Evolutionary conservation across 495 filamentous ascomycete genomes (phyloP), one percentile per base, ranked within the genome.

Genomic region (Cercophora samala): DNA sequence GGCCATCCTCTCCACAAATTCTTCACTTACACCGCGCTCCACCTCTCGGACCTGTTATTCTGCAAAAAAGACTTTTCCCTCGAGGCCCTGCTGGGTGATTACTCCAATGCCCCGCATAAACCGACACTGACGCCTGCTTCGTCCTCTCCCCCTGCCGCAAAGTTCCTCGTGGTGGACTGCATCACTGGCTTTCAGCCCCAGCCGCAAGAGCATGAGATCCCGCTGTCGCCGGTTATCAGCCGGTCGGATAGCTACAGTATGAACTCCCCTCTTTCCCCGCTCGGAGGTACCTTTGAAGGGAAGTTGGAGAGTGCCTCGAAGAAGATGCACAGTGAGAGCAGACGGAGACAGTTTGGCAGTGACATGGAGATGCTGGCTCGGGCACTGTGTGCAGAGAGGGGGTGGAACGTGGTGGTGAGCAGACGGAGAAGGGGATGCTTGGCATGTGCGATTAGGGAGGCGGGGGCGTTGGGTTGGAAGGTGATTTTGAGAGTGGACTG

Each of bases 401-500:
- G 89, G 3, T 84, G 84, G 76, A 86, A 91, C 73, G 89, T 89
- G 18, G 68, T 93, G 60, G 85, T 93, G 66, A 88, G 88, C 60
- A 78, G 89, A 29, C 81, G 81, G 56, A 84, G 86, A 60, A 80
- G 87, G 68, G 87, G 84, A 0, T 92, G 90, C 72, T 68, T 91
- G 46, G 81, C 83, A 9, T 91, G 90, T 71, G 88, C 88, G 69
- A 83, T 93, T 26, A 80, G 90, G 24, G 89, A 93, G 76, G 89
- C 89, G 0, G 84, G 83, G 13, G 90, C 89, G 6, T 69, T 91
- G 58, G 85, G 86, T 6, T 86, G 89, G 77, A 84, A 82, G 58
- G 83, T 91, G 19, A 80, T 93, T 51, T 79, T 93, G 46, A 80
- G 88, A 63, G 81, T 90, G 13, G 82, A 85, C 19, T 86, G 72